Conservation (phyloP, 345 rosid species). For the Bruguiera sexangula region DNA sequence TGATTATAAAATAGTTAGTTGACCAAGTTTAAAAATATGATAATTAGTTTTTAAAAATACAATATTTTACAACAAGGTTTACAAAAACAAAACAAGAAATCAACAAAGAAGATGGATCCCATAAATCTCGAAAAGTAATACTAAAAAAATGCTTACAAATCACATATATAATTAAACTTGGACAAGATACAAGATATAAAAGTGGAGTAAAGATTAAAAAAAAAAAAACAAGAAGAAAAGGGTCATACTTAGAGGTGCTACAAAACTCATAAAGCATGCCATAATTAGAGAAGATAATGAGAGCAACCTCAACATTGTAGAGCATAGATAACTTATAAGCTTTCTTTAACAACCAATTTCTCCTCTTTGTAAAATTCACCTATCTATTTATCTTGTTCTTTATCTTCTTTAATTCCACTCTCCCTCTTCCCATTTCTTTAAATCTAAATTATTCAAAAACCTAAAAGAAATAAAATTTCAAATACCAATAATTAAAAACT, state of each 20-base stretch:
- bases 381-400: conserved; percentile 99
- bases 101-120: not conserved
- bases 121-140: not conserved
- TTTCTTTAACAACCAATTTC: conserved; percentile 57
- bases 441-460: not conserved
- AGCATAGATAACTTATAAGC: conserved; percentile 90
- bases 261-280: conserved; percentile 63
- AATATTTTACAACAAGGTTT: too few relatives aligned
- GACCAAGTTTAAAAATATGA: too few relatives aligned
- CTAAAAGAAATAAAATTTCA: not conserved
- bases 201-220: not conserved
- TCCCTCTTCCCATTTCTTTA: conserved; percentile 75
- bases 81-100: not conserved
- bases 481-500: not conserved
- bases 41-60: too few relatives aligned
- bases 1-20: too few relatives aligned
- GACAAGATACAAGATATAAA: not conserved
- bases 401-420: conserved; percentile 98
- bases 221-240: not conserved
- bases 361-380: conserved; percentile 62
- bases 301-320: conserved; percentile 93
- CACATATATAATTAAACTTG: too few relatives aligned
- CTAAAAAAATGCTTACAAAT: not conserved
- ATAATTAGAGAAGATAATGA: conserved; percentile 87
- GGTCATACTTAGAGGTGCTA: conserved; percentile 63